Evolutionary conservation across 805 yeast genomes (phyloP).

Genomic region (Kuraishia molischiana): DNA sequence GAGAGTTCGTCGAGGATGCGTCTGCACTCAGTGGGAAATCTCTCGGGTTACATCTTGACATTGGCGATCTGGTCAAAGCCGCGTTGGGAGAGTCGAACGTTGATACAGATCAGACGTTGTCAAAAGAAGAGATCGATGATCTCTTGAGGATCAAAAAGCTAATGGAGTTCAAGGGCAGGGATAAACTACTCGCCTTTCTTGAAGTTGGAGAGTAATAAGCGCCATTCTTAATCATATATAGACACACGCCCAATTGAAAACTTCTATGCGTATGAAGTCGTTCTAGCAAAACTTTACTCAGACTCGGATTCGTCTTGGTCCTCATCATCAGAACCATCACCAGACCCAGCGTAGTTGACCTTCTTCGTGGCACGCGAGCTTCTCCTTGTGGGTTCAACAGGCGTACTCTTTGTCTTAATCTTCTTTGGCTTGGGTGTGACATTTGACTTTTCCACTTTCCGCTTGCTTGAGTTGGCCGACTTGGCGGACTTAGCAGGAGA

Average conservation of each 20-base stretch:
- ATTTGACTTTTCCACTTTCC: not conserved
- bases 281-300: constrained; percentile 1
- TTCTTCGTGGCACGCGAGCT: constrained; percentile 26
- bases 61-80: constrained; percentile 36
- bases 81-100: constrained; percentile 16
- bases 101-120: constrained; percentile 7
- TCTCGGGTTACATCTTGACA: constrained; percentile 24
- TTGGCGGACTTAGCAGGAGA: not conserved
- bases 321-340: constrained; percentile 5
- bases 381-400: constrained; percentile 28
- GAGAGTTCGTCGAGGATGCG: constrained; percentile 23
- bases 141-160: constrained; percentile 47
- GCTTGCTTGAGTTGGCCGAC: not conserved
- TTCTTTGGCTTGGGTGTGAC: not conserved
- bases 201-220: constrained; percentile 17
- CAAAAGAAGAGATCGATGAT: constrained; percentile 36
- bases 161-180: constrained; percentile 62
- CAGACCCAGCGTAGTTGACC: constrained; percentile 24
- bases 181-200: constrained; percentile 51
- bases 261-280: not conserved
- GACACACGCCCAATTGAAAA: not conserved
- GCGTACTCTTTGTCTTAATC: not conserved
- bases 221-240: not conserved
- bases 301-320: constrained; percentile 1
- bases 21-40: constrained; percentile 21